Evolutionary conservation across 139 green algal genomes (phyloP).

Genomic region (Chlamydomonas sphaeroides): DNA sequence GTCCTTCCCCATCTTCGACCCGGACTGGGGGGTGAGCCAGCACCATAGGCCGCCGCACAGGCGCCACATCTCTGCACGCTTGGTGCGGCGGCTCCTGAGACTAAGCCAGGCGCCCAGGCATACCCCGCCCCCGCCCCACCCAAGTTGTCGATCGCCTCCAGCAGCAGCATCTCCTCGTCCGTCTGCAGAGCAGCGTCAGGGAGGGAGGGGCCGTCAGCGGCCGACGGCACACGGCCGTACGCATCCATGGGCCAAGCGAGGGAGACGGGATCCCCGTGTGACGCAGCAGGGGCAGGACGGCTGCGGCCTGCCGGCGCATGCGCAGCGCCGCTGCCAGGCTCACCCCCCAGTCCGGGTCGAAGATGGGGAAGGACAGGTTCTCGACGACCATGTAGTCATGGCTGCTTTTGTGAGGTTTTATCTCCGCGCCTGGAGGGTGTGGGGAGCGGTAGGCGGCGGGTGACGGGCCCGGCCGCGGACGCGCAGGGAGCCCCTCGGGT

Average conservation of each 20-base stretch:
- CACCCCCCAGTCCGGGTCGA: slow-evolving; percentile 89
- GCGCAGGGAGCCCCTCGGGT: too few species aligned
- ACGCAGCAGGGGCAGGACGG: too few species aligned
- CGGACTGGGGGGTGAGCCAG: slow-evolving; percentile 88
- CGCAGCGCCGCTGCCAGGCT: slow-evolving; percentile 34
- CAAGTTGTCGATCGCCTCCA: slow-evolving; percentile 89
- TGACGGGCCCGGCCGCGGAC: neutral
- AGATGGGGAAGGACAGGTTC: slow-evolving; percentile 94
- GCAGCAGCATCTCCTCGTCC: slow-evolving; percentile 96
- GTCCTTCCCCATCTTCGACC: slow-evolving; percentile 91
- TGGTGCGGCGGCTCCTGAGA: too few species aligned
- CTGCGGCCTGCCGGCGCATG: too few species aligned
- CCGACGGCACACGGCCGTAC: too few species aligned
- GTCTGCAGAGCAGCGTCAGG: slow-evolving; percentile 58
- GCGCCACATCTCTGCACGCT: too few species aligned
- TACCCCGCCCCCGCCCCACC: too few species aligned
- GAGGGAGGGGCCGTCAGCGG: too few species aligned
- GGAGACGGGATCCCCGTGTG: too few species aligned
- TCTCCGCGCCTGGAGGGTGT: slow-evolving; percentile 67
- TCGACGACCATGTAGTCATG: slow-evolving; percentile 92
- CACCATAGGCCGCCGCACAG: too few species aligned
- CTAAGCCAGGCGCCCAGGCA: too few species aligned
- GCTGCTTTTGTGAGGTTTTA: slow-evolving; percentile 78
- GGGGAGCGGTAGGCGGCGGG: neutral
- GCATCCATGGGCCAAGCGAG: too few species aligned